Conservation (phyloP, 1,284 basidiomycete genomes). For the Austroboletus novae-zelandiae region DNA sequence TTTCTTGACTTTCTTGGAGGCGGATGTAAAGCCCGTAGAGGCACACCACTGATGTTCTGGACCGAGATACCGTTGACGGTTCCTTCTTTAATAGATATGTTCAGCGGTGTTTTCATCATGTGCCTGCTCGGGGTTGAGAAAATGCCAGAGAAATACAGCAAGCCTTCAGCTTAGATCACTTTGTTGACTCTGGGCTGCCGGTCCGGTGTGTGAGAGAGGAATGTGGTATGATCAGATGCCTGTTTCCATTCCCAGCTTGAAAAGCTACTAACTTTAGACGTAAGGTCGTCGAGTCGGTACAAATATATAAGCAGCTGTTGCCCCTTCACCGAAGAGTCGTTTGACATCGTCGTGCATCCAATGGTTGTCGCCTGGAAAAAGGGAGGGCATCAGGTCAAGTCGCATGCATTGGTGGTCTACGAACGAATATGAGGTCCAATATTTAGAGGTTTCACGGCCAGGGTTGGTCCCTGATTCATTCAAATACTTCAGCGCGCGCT, state of each 20-base stretch:
- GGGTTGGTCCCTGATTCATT: too few species aligned
- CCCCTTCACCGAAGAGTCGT: too few species aligned
- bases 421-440: too few species aligned
- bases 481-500: too few species aligned
- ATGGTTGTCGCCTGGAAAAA: too few species aligned
- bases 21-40: conserved; percentile 55
- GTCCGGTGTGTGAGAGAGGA: neutral
- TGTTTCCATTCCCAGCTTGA: neutral
- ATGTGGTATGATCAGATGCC: neutral
- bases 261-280: neutral
- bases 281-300: too few species aligned
- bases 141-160: neutral
- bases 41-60: conserved; percentile 45
- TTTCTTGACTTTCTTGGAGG: conserved; percentile 58
- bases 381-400: too few species aligned
- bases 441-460: too few species aligned
- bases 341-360: too few species aligned
- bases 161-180: neutral
- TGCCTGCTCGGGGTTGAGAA: neutral
- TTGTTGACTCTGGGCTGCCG: neutral
- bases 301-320: too few species aligned
- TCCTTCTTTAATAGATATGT: conserved; percentile 20
- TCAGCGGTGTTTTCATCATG: neutral
- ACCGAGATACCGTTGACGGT: conserved; percentile 4
- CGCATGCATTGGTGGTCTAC: too few species aligned